A percentile compares a stretch with the other conserved stretches of the same genome.
These are phyloP conservation scores for Chloranthus sessilifolius DNA, from an alignment of 164 flowering plant species.

Conservation along the genomic window DNA sequence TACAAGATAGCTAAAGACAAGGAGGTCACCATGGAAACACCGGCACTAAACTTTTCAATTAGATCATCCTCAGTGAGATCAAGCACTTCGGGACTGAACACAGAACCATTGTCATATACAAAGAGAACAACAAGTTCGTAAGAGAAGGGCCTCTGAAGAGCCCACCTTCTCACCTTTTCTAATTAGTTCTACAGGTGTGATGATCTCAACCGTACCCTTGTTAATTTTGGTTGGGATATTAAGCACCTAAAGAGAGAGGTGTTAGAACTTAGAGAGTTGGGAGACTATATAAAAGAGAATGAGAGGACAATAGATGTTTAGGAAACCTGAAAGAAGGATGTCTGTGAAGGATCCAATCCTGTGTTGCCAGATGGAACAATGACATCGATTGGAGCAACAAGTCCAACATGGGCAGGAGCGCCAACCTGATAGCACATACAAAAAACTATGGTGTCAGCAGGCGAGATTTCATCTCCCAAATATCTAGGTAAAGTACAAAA, in stretches of 20 bases:
- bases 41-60: not conserved
- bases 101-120: conserved; percentile 4
- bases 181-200: conserved; percentile 38
- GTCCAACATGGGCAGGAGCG: conserved; percentile 50
- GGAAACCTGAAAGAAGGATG: conserved; percentile 50
- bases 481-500: too few species aligned
- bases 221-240: conserved; percentile 48
- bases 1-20: not conserved
- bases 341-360: conserved; percentile 43
- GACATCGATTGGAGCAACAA: conserved; percentile 44
- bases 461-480: too few species aligned
- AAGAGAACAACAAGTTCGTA: not conserved
- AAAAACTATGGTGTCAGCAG: too few species aligned
- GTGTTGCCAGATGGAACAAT: conserved; percentile 46
- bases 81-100: conserved; percentile 4
- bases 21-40: not conserved
- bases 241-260: conserved; percentile 22
- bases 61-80: conserved; percentile 2
- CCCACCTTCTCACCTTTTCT: conserved; percentile 44
- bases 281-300: too few species aligned
- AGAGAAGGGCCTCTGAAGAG: conserved; percentile 19
- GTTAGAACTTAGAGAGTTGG: not conserved
- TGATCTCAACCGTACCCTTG: conserved; percentile 48
- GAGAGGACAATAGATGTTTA: too few species aligned
- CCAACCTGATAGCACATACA: conserved; percentile 35